Evolutionary conservation across 306 rosid species (phyloP).

Genomic region (Arachis hypogaea): DNA sequence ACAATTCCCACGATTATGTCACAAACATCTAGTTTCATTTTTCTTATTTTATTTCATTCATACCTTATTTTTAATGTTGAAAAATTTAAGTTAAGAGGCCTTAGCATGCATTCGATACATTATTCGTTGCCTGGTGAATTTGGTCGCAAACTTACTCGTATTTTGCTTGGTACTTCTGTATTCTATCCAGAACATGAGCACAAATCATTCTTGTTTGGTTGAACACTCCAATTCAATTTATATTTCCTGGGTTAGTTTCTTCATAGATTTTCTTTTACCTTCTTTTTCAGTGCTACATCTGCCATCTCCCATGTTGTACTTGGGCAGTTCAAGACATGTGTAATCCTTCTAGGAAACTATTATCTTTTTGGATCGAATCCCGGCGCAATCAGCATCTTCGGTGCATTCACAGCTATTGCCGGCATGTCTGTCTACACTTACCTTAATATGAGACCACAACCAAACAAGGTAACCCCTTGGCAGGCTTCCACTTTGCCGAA

Average conservation of each 20-base stretch:
- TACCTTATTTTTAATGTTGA: background rate
- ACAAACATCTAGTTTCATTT: too few species aligned
- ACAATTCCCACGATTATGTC: background rate
- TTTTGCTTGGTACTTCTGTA: background rate
- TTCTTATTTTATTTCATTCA: too few species aligned
- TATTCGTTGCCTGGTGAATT: background rate
- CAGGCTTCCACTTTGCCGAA: constrained; percentile 66
- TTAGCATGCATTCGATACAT: background rate
- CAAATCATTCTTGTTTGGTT: background rate
- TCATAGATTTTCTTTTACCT: constrained; percentile 4
- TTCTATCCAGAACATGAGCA: constrained; percentile 9
- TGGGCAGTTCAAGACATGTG: constrained; percentile 96
- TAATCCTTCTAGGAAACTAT: constrained; percentile 86
- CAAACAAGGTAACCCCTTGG: constrained; percentile 57
- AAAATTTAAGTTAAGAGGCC: constrained; percentile 16
- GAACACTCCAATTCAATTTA: background rate
- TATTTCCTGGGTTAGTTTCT: constrained; percentile 12
- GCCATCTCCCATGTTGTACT: constrained; percentile 92
- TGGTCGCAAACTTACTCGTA: background rate
- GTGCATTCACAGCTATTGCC: constrained; percentile 83
- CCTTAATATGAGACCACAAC: constrained; percentile 68
- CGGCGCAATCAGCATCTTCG: constrained; percentile 73
- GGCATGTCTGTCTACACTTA: constrained; percentile 90
- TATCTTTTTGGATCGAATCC: constrained; percentile 85
- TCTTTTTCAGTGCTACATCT: constrained; percentile 83